phyloP scores from a whole-genome alignment of 352 stramenopile genomes.

The Thraustochytrium sp. region DNA sequence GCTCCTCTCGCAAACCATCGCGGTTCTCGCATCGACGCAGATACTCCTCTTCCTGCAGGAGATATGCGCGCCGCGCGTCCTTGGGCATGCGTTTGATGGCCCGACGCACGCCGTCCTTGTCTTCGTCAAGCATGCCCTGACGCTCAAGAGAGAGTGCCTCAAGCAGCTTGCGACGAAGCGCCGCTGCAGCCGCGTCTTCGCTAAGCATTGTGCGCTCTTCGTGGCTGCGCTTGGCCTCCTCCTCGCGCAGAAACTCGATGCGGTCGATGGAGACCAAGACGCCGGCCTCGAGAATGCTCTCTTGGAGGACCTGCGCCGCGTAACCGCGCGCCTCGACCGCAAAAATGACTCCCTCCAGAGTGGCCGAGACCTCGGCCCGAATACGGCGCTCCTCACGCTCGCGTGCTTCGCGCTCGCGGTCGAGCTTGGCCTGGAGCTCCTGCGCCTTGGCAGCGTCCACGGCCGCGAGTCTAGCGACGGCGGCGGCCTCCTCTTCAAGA shows the following conservation, averaged over 20 bases:
- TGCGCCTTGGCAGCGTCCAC: background rate
- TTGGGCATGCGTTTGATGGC: constrained; percentile 6
- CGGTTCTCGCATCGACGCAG: background rate
- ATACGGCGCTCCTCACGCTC: background rate
- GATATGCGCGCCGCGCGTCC: background rate
- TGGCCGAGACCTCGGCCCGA: background rate
- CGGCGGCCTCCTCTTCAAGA: background rate
- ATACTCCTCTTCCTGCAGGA: constrained; percentile 11
- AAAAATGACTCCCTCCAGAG: background rate
- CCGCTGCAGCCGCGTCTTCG: background rate
- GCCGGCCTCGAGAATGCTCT: background rate
- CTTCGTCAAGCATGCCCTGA: background rate
- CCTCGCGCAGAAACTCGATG: background rate
- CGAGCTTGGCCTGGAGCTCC: background rate
- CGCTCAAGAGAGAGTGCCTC: background rate
- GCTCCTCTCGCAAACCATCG: background rate
- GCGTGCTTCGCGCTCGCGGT: background rate
- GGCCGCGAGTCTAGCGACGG: background rate
- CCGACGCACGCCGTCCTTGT: background rate
- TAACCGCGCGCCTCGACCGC: background rate
- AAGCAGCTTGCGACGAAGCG: background rate
- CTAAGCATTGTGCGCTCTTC: background rate
- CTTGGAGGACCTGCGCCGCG: background rate
- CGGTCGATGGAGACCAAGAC: background rate
- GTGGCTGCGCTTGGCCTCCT: background rate